Conservation (phyloP, 2,329 filamentous ascomycete species). For the Venturia asperata region DNA sequence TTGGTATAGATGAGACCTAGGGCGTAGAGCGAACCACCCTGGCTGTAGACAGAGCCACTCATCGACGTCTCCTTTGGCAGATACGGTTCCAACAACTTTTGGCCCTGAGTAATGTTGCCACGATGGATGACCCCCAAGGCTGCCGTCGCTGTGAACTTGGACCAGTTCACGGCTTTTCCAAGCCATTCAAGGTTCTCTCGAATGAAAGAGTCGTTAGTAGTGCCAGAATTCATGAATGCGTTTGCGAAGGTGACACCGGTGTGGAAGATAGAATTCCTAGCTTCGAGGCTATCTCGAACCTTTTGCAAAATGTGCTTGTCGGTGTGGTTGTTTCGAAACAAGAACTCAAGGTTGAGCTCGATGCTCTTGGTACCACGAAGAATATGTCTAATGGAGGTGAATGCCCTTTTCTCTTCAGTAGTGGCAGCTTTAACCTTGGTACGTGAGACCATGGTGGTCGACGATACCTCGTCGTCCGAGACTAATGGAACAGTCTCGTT, state of each 20-base stretch:
- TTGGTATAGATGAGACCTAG: conserved; percentile 96
- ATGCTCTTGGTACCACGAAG: conserved; percentile 90
- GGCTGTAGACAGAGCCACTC: conserved; percentile 85
- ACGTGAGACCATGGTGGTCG: conserved; percentile 33
- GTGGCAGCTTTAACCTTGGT: conserved; percentile 39
- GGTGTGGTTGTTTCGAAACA: conserved; percentile 91
- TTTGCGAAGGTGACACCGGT: conserved; percentile 96
- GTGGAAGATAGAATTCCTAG: conserved; percentile 96
- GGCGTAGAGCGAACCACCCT: conserved; percentile 91
- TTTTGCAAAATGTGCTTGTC: conserved; percentile 92
- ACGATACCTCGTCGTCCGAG: conserved; percentile 40
- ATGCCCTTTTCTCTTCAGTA: conserved; percentile 48
- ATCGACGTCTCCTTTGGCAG: conserved; percentile 71
- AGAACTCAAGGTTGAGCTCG: conserved; percentile 88
- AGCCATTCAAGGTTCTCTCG: conserved; percentile 96
- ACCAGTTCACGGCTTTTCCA: conserved; percentile 98
- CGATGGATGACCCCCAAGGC: conserved; percentile 94
- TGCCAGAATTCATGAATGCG: conserved; percentile 98
- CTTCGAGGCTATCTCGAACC: conserved; percentile 89
- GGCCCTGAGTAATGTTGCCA: conserved; percentile 86
- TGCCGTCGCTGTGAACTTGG: conserved; percentile 95
- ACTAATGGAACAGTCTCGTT: conserved; percentile 54
- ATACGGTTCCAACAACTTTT: conserved; percentile 90
- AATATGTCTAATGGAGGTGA: conserved; percentile 52
- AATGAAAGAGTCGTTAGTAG: conserved; percentile 97